Percentiles rank a stretch among this genome's conserved stretches.
Evolutionary conservation across 805 yeast genomes (phyloP).

Genomic region (Nematodospora valgi): DNA sequence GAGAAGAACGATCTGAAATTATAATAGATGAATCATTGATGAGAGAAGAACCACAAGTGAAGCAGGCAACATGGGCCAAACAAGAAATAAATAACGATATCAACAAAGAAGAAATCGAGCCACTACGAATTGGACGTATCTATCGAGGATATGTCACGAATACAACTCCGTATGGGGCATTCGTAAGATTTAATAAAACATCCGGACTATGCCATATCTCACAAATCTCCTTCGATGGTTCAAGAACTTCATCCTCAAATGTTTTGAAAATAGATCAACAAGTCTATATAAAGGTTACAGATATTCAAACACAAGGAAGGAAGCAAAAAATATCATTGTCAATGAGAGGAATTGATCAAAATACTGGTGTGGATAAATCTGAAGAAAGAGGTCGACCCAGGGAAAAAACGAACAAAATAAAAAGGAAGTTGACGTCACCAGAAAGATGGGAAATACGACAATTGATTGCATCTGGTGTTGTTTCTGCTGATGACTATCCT

Average conservation of each 20-base stretch:
- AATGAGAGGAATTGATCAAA: conserved; percentile 72
- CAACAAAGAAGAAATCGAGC: conserved; percentile 2
- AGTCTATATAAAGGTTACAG: conserved; percentile 60
- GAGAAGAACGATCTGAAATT: no score
- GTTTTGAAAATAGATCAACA: conserved; percentile 58
- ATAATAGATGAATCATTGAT: no score
- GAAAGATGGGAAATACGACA: conserved; percentile 91
- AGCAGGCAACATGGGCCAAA: conserved; percentile 3
- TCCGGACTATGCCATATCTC: conserved; percentile 78
- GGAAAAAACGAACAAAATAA: conserved; percentile 20
- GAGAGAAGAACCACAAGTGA: conserved; percentile 2
- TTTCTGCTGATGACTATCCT: conserved; percentile 64
- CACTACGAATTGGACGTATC: conserved; percentile 42
- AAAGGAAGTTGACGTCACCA: conserved; percentile 65
- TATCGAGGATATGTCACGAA: conserved; percentile 61
- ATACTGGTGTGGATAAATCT: conserved; percentile 43
- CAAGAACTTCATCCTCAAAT: conserved; percentile 52
- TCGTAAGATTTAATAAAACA: conserved; percentile 41
- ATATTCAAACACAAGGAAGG: conserved; percentile 35
- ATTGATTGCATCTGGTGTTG: conserved; percentile 74
- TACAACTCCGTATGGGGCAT: conserved; percentile 73
- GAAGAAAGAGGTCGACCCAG: conserved; percentile 11
- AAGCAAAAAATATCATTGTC: conserved; percentile 49
- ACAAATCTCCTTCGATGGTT: conserved; percentile 47
- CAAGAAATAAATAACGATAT: conserved; percentile 8